Conservation (phyloP, 805 yeast species). For the Cyberlindnera xishuangbannaensis region DNA sequence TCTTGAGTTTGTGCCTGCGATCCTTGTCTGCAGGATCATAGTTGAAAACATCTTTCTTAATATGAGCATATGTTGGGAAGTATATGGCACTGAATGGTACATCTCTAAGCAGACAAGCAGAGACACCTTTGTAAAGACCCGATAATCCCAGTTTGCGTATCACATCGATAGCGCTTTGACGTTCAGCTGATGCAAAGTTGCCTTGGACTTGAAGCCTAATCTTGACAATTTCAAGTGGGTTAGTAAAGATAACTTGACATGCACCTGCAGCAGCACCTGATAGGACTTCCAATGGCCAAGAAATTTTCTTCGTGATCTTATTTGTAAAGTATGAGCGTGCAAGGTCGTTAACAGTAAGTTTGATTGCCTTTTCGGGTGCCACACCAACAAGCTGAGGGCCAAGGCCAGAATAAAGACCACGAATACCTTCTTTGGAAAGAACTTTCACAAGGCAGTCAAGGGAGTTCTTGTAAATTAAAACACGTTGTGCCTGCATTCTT, state of each 20-base stretch:
- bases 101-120: slow-evolving; percentile 89
- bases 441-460: slow-evolving; percentile 82
- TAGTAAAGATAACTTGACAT: slow-evolving; percentile 93
- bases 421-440: slow-evolving; percentile 66
- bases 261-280: slow-evolving; percentile 97
- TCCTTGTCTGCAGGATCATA: slow-evolving; percentile 67
- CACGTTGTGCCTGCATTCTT: slow-evolving; percentile 93
- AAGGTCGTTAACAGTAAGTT: slow-evolving; percentile 87
- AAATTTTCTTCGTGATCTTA: slow-evolving; percentile 40
- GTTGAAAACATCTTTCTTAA: slow-evolving; percentile 74
- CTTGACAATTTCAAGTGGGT: slow-evolving; percentile 93
- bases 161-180: slow-evolving; percentile 52
- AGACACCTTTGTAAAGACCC: slow-evolving; percentile 88
- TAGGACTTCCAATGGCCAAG: slow-evolving; percentile 58
- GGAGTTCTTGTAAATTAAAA: slow-evolving; percentile 69
- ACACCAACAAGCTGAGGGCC: slow-evolving; percentile 95
- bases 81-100: slow-evolving; percentile 96
- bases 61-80: slow-evolving; percentile 94
- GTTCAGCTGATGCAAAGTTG: slow-evolving; percentile 38
- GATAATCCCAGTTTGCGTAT: slow-evolving; percentile 71
- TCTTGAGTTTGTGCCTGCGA: slow-evolving; percentile 53
- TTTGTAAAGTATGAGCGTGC: slow-evolving; percentile 70
- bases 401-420: slow-evolving; percentile 87
- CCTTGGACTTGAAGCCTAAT: slow-evolving; percentile 94
- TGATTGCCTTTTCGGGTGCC: slow-evolving; percentile 97